phyloP scores from a whole-genome alignment of 106 monocot species.

The Platanthera zijinensis region DNA sequence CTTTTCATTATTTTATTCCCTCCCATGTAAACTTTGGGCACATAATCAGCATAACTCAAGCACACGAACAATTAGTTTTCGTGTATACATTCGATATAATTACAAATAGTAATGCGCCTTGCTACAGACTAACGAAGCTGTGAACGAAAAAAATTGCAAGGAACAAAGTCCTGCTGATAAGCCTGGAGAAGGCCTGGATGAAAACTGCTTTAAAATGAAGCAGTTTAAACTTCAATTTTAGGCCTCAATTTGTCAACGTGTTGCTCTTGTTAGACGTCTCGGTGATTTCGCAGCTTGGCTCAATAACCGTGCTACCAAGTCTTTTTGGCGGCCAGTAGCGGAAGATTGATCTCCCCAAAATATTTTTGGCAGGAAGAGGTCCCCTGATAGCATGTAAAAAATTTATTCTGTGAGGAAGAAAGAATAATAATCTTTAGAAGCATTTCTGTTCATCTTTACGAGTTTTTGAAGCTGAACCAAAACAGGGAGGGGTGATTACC shows the following conservation, averaged over 20 bases:
- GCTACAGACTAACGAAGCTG: neutral
- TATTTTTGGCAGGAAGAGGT: slow-evolving; percentile 76
- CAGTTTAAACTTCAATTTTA: neutral
- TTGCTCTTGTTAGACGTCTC: slow-evolving; percentile 4
- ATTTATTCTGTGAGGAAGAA: slow-evolving; percentile 3
- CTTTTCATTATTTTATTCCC: no score
- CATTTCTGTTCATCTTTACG: neutral
- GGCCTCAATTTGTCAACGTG: neutral
- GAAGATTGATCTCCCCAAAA: slow-evolving; percentile 84
- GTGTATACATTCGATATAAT: neutral
- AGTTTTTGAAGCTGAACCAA: neutral
- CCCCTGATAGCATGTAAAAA: slow-evolving; percentile 42
- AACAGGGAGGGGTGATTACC: slow-evolving; percentile 37
- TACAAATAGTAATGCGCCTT: neutral
- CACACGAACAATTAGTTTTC: neutral
- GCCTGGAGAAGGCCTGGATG: no score
- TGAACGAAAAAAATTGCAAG: no score
- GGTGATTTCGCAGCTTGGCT: slow-evolving; percentile 4
- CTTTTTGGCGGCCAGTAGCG: slow-evolving; percentile 89
- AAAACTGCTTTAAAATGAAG: no score
- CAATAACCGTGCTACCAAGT: slow-evolving; percentile 57
- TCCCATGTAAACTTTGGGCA: no score
- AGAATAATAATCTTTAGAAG: neutral
- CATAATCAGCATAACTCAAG: neutral
- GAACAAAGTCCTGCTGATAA: no score